These are phyloP conservation scores for Eucalyptus albens DNA, from an alignment of 345 rosid genomes.

Conservation along the genomic window DNA sequence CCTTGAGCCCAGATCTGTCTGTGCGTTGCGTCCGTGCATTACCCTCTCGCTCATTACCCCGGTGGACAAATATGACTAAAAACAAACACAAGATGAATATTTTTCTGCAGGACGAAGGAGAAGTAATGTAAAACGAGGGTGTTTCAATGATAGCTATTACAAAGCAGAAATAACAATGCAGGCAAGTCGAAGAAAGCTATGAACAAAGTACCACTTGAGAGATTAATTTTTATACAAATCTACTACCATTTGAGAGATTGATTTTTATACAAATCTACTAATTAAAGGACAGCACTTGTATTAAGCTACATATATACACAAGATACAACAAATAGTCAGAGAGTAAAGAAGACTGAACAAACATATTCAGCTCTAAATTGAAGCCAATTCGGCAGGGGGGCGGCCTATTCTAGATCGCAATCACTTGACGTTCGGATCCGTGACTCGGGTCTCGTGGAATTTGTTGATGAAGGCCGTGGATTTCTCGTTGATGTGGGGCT, in stretches of 20 bases:
- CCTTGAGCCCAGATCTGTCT: no score
- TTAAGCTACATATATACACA: neutral
- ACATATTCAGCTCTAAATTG: neutral
- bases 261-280: neutral
- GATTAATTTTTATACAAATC: neutral
- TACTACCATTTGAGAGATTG: neutral
- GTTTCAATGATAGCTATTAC: no score
- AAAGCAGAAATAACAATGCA: no score
- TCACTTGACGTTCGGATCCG: neutral
- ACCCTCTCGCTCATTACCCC: no score
- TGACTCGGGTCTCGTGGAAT: constrained; percentile 20
- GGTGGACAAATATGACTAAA: no score
- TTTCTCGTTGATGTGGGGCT: constrained; percentile 33
- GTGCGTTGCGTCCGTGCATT: no score
- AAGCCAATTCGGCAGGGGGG: neutral
- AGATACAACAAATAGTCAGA: neutral
- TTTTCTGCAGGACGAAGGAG: no score
- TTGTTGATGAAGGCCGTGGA: constrained; percentile 32
- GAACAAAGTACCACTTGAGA: neutral
- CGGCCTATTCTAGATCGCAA: neutral
- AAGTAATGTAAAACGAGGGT: no score
- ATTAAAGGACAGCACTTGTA: neutral
- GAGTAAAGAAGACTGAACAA: neutral
- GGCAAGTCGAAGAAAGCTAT: no score
- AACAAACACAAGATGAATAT: no score